phyloP scores from a whole-genome alignment of 2,329 filamentous ascomycete species.

The Fusarium odoratissimum region DNA sequence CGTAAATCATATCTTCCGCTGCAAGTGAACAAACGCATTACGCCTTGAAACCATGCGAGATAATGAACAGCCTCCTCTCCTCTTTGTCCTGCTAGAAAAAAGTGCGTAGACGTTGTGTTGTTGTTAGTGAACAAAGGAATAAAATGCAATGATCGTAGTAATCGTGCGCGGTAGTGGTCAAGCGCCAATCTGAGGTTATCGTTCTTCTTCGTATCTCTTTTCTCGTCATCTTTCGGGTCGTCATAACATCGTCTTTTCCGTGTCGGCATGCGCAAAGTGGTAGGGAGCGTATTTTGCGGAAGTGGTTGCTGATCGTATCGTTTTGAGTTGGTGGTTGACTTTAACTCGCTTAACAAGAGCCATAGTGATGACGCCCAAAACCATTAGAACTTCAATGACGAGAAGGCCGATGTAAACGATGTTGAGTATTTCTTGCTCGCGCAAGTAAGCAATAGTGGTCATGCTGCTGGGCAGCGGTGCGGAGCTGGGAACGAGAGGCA shows the following conservation, averaged over 20 bases:
- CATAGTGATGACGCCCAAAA: constrained; percentile 53
- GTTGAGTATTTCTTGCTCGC: constrained; percentile 55
- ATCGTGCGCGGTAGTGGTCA: constrained; percentile 3
- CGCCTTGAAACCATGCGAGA: constrained; percentile 20
- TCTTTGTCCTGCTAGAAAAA: neutral
- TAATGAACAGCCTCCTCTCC: constrained; percentile 15
- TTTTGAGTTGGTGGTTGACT: constrained; percentile 27
- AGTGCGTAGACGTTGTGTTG: neutral
- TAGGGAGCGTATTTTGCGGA: constrained; percentile 15
- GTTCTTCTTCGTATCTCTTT: neutral
- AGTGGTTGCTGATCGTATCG: constrained; percentile 13
- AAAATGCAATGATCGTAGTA: constrained; percentile 19
- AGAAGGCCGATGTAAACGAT: constrained; percentile 61
- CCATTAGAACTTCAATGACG: constrained; percentile 58
- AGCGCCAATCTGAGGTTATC: neutral
- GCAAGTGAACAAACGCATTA: constrained; percentile 30
- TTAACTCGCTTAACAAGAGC: constrained; percentile 46
- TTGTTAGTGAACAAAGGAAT: constrained; percentile 33
- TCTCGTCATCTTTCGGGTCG: neutral
- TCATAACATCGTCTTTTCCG: constrained; percentile 28
- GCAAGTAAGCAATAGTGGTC: constrained; percentile 41
- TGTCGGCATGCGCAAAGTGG: constrained; percentile 11
- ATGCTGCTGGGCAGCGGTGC: constrained; percentile 34
- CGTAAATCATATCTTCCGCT: constrained; percentile 34
- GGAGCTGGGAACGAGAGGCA: constrained; percentile 40